Percentiles rank a stretch among this genome's conserved stretches.
Evolutionary conservation across 805 yeast genomes (phyloP).

Genomic region (Candida nitratophila): DNA sequence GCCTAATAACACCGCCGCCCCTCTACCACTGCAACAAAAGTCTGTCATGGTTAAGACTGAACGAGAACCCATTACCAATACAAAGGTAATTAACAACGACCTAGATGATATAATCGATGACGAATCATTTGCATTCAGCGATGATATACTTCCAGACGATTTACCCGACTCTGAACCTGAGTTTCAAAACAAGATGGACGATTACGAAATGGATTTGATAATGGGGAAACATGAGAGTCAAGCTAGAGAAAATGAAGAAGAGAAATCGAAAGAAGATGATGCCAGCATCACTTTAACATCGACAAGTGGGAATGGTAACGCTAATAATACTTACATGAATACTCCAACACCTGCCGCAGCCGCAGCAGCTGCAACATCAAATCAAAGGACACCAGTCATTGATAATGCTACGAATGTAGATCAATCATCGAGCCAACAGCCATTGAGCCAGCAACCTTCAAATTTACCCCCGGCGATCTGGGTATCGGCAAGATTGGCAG

Average conservation of each 20-base stretch:
- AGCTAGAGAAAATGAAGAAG: neutral
- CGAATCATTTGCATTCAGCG: constrained; percentile 49
- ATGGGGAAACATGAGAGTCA: constrained; percentile 5
- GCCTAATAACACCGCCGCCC: too few relatives aligned
- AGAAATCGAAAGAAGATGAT: neutral
- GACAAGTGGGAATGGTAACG: neutral
- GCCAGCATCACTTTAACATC: too few relatives aligned
- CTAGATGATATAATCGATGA: constrained; percentile 24
- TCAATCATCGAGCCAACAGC: neutral
- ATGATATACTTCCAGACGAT: constrained; percentile 28
- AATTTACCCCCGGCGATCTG: neutral
- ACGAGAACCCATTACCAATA: too few relatives aligned
- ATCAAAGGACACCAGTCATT: too few relatives aligned
- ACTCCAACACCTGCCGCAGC: neutral
- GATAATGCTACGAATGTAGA: too few relatives aligned
- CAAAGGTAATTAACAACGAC: constrained; percentile 6
- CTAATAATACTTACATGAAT: neutral
- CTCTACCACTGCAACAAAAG: too few relatives aligned
- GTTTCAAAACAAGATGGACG: constrained; percentile 21
- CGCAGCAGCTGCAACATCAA: neutral
- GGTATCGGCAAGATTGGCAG: constrained; percentile 58
- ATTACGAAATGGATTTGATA: constrained; percentile 17
- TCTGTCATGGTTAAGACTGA: too few relatives aligned
- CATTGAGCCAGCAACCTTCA: neutral
- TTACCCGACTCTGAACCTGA: constrained; percentile 22